A percentile compares a stretch with the other conserved stretches of the same genome.
These are phyloP conservation scores for Cladosporium sp. DNA, from an alignment of 2,329 filamentous ascomycete genomes.

Conservation along the genomic window DNA sequence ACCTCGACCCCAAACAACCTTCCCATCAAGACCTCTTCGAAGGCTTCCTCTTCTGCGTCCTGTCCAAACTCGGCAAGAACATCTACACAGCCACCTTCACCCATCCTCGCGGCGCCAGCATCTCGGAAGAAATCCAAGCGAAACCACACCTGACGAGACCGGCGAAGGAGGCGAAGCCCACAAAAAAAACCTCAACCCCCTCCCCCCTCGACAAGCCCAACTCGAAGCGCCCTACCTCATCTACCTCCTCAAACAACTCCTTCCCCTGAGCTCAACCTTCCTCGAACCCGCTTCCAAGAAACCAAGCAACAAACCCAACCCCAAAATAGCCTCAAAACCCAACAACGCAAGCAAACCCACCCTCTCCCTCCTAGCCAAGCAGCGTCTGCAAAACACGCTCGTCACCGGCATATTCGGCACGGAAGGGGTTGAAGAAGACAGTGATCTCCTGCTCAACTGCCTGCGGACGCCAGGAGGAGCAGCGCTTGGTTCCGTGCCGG, in stretches of 20 bases:
- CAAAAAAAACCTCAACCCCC: no score
- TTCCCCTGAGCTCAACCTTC: constrained; percentile 36
- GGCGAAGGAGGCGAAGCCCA: constrained; percentile 3
- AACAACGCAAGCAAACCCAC: constrained; percentile 28
- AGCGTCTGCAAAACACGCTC: constrained; percentile 43
- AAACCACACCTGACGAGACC: constrained; percentile 17
- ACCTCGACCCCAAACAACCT: constrained; percentile 33
- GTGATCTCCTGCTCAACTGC: constrained; percentile 40
- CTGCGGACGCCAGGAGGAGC: constrained; percentile 36
- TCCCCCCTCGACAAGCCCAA: constrained; percentile 21
- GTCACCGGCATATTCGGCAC: constrained; percentile 41
- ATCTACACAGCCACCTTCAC: constrained; percentile 40
- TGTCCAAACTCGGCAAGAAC: constrained; percentile 36
- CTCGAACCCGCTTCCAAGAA: constrained; percentile 20
- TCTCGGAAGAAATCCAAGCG: constrained; percentile 1
- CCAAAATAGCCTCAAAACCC: constrained; percentile 23
- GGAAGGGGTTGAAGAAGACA: constrained; percentile 23
- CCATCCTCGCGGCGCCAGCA: constrained; percentile 16
- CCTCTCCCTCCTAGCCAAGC: constrained; percentile 35
- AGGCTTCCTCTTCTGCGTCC: constrained; percentile 38
- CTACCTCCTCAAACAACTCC: constrained; percentile 36
- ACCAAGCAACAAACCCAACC: constrained; percentile 21
- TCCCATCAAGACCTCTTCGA: constrained; percentile 41
- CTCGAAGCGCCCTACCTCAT: constrained; percentile 41
- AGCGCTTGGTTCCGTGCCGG: constrained; percentile 17